Conservation (phyloP, 257 asterid genomes). For the Marsdenia floribunda region DNA sequence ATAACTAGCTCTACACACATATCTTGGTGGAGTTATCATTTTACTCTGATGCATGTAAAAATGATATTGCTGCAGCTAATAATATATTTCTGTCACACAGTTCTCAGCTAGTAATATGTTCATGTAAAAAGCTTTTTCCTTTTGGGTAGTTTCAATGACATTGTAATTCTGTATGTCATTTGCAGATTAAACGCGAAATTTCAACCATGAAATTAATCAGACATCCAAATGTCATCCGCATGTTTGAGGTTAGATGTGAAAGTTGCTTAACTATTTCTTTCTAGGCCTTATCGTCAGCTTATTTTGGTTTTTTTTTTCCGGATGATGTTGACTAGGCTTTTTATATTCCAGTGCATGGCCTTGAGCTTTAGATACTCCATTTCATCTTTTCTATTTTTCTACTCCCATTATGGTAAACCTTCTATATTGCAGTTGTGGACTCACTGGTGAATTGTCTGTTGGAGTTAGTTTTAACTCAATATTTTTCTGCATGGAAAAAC, state of each 20-base stretch:
- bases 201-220: slow-evolving; percentile 88
- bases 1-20: background rate
- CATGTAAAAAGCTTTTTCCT: slow-evolving; percentile 2
- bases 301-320: background rate
- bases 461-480: slow-evolving; percentile 1
- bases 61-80: background rate
- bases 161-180: slow-evolving; percentile 6
- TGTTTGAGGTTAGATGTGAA: slow-evolving; percentile 64
- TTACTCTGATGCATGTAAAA: background rate
- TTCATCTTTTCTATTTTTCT: background rate
- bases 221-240: slow-evolving; percentile 91
- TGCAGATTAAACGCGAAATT: slow-evolving; percentile 93
- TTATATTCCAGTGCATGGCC: background rate
- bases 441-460: background rate
- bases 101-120: background rate
- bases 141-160: background rate
- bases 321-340: background rate
- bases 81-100: background rate
- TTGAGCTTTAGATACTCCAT: background rate
- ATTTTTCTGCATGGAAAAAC: background rate
- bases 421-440: background rate
- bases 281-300: background rate
- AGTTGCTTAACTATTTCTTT: slow-evolving; percentile 2
- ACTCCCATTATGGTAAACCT: background rate
- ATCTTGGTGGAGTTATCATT: background rate